Percentiles rank a stretch among this genome's conserved stretches.
Conservation (phyloP, 208 protist species). For the Leishmania tarentolae region DNA sequence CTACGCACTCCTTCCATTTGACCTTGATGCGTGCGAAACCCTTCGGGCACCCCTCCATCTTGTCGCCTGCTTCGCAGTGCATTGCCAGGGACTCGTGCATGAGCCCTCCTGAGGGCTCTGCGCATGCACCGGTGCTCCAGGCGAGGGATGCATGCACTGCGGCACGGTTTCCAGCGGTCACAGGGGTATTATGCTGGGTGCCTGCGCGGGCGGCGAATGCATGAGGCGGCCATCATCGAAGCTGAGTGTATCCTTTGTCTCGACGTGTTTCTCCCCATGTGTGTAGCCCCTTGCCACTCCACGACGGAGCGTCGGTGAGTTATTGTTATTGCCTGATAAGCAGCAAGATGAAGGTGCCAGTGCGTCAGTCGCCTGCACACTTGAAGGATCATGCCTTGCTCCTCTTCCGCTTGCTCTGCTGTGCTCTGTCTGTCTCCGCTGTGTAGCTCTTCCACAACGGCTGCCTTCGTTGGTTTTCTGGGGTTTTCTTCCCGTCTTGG, state of each 20-base stretch:
- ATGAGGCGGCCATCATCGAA: not conserved
- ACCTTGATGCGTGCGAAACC: slow-evolving; percentile 35
- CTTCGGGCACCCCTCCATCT: slow-evolving; percentile 24
- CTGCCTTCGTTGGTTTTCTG: not conserved
- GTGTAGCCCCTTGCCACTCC: not conserved
- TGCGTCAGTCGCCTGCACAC: not conserved
- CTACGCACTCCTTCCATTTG: slow-evolving; percentile 23
- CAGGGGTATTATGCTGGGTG: not conserved
- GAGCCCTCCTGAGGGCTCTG: not conserved
- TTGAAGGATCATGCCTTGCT: not conserved
- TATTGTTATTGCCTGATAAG: not conserved
- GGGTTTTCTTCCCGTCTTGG: not conserved
- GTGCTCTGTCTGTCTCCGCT: not conserved
- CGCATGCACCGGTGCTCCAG: not conserved
- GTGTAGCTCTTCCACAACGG: not conserved
- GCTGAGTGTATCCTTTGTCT: not conserved
- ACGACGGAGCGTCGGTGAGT: not conserved
- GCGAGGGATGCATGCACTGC: too few relatives aligned
- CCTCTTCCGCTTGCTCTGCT: not conserved
- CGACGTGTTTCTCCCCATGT: not conserved
- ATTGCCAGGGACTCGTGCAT: slow-evolving; percentile 22
- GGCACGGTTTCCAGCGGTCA: not conserved
- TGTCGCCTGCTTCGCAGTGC: slow-evolving; percentile 40
- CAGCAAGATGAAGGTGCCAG: not conserved
- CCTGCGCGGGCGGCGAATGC: not conserved